phyloP scores from a whole-genome alignment of 2,329 filamentous ascomycete genomes.

The Cryphonectria radicalis region DNA sequence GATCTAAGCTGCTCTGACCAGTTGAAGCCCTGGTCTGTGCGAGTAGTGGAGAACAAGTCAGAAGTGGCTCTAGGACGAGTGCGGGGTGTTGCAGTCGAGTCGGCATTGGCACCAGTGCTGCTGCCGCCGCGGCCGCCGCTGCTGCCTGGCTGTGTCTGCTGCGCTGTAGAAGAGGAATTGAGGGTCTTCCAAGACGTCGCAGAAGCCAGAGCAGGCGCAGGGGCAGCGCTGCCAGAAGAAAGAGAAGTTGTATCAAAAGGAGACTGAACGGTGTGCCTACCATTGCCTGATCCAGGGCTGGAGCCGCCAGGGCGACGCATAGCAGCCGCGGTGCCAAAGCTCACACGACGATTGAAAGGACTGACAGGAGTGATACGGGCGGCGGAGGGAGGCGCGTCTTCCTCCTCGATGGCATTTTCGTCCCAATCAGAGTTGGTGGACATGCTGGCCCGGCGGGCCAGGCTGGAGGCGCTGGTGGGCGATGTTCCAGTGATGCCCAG shows the following conservation, averaged over 20 bases:
- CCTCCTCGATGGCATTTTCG: slow-evolving; percentile 75
- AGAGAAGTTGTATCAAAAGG: slow-evolving; percentile 35
- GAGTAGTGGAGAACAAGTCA: slow-evolving; percentile 64
- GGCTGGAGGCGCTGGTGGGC: slow-evolving; percentile 58
- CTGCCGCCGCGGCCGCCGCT: too few species aligned
- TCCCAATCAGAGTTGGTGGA: slow-evolving; percentile 72
- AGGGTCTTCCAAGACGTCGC: slow-evolving; percentile 37
- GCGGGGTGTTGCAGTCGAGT: slow-evolving; percentile 62
- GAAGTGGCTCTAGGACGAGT: slow-evolving; percentile 62
- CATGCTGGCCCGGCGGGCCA: slow-evolving; percentile 66
- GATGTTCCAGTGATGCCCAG: slow-evolving; percentile 74
- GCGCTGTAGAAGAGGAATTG: slow-evolving; percentile 21
- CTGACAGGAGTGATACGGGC: slow-evolving; percentile 66
- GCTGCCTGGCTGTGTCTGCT: slow-evolving; percentile 40
- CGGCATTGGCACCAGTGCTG: slow-evolving; percentile 30
- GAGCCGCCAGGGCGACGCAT: slow-evolving; percentile 62
- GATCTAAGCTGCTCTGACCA: slow-evolving; percentile 95
- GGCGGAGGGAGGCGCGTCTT: slow-evolving; percentile 54
- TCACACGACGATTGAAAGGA: slow-evolving; percentile 83
- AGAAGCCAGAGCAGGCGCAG: slow-evolving; percentile 37
- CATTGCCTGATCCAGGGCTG: slow-evolving; percentile 63
- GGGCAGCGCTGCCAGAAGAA: slow-evolving; percentile 38
- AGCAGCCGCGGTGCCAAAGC: slow-evolving; percentile 78
- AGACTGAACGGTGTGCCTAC: slow-evolving; percentile 56
- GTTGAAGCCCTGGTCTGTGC: slow-evolving; percentile 90